Evolutionary conservation across 2,329 filamentous ascomycete genomes (phyloP), one percentile per base, ranked within the genome.

Genomic region (Helicocarpus griseus): DNA sequence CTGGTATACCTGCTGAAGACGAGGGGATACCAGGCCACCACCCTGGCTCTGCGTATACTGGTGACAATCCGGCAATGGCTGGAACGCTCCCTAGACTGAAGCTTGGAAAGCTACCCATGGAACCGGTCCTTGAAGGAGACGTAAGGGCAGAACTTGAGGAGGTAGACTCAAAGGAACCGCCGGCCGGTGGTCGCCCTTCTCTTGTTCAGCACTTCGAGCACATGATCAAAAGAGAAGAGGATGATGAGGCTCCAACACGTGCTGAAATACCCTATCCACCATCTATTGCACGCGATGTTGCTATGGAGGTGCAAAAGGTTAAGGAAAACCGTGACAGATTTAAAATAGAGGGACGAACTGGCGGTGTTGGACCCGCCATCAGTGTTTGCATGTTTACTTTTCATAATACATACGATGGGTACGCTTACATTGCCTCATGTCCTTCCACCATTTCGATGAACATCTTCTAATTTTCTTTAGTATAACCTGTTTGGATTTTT

Each of bases 381-480:
- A 95, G 89, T 61, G 85, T 94, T 22, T 93, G 88, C 74, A 97
- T 97, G 87, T 96, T 94, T 66, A 98, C 93, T 0, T 95, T 97
- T 64, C 93, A 98, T 74, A 98, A 98, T 68, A 95, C 88, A 0
- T 84, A 89, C 56, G 89, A 95, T 68, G 86, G 82, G 88, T 90
- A 72, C 74, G 81, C 56, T 35, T 8, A 31, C 2, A 19, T 29
- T 9, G 29, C n/a, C 29, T 17, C 5, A 9, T 29, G 21, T 13
- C 33, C 17, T 28, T 9, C 40, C 54, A 54, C 49, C 51, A 54
- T 8, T 6, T 19, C 11, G 41, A 8, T 8, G 39, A 11, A 40
- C 19, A 48, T 53, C 47, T 44, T 31, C 60, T 68, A 54, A 68
- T 54, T 47, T 31, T 50, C 9, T 40, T 24, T 55, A 91, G 87